Evolutionary conservation across 169 alveolate species (phyloP).

Genomic region (Blepharisma undulans): DNA sequence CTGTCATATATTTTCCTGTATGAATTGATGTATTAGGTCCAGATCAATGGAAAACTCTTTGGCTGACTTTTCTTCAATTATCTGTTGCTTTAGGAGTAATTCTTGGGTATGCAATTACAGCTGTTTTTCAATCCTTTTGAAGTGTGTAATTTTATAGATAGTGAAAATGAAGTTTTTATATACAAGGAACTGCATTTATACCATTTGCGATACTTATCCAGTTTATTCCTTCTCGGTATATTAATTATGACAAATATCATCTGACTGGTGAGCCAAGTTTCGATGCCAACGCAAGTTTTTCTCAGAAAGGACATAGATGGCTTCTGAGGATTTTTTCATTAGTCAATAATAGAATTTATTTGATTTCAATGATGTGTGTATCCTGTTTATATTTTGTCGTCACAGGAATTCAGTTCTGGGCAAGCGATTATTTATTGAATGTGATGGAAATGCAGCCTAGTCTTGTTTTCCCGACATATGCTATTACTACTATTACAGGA

Average conservation of each 20-base stretch:
- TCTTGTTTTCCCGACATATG: slow-evolving; percentile 55
- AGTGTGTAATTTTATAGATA: not conserved
- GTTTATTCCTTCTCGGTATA: not conserved
- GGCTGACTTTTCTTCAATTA: slow-evolving; percentile 94
- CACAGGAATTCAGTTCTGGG: slow-evolving; percentile 83
- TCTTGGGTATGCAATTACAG: slow-evolving; percentile 71
- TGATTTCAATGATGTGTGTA: slow-evolving; percentile 67
- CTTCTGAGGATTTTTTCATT: not conserved
- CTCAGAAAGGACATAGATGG: slow-evolving; percentile 1
- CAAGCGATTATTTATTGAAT: slow-evolving; percentile 64
- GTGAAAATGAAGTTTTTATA: slow-evolving; percentile 60
- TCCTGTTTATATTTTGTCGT: slow-evolving; percentile 72
- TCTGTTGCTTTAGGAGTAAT: slow-evolving; percentile 89
- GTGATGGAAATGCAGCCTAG: slow-evolving; percentile 48
- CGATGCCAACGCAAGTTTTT: not conserved
- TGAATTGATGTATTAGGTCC: slow-evolving; percentile 96
- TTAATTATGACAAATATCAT: slow-evolving; percentile 23
- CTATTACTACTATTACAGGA: slow-evolving; percentile 62
- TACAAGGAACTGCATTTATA: slow-evolving; percentile 48
- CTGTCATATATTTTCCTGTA: slow-evolving; percentile 92
- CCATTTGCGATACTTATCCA: slow-evolving; percentile 3
- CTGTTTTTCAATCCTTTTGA: slow-evolving; percentile 49
- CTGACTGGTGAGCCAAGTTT: not conserved
- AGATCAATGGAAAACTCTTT: slow-evolving; percentile 80
- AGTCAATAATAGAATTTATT: slow-evolving; percentile 58